Conservation (phyloP, 495 filamentous ascomycete genomes). For the Hyaloscypha bicolor region DNA sequence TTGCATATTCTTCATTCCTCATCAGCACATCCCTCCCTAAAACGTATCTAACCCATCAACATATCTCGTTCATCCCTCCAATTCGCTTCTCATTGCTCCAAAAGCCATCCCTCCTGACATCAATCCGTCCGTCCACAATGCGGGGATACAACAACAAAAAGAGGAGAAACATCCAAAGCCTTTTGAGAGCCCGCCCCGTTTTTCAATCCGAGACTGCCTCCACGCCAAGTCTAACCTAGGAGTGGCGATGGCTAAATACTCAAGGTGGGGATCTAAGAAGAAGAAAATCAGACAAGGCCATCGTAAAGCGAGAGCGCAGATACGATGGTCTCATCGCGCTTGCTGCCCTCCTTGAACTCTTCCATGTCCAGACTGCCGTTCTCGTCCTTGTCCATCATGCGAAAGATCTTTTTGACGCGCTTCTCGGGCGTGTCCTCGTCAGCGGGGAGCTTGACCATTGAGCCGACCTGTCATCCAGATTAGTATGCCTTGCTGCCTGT, state of each 20-base stretch:
- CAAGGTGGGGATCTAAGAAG: background rate
- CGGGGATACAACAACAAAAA: background rate
- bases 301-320: constrained; percentile 96
- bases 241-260: background rate
- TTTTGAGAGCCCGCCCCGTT: no score
- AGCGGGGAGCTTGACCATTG: constrained; percentile 98
- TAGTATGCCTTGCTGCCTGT: constrained; percentile 7
- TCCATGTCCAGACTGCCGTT: constrained; percentile 83
- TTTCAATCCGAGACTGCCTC: background rate
- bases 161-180: background rate
- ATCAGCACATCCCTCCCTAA: background rate
- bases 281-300: constrained; percentile 70
- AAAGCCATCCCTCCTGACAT: background rate
- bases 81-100: background rate
- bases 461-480: constrained; percentile 72
- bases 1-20: constrained; percentile 7
- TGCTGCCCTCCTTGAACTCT: constrained; percentile 98
- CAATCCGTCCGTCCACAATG: background rate
- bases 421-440: constrained; percentile 99
- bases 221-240: background rate
- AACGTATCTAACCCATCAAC: background rate
- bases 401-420: constrained; percentile 74
- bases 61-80: background rate
- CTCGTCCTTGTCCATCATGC: constrained; percentile 99
- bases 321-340: constrained; percentile 98